Conservation (phyloP, 2,329 filamentous ascomycete genomes). For the Xylaria multiplex region DNA sequence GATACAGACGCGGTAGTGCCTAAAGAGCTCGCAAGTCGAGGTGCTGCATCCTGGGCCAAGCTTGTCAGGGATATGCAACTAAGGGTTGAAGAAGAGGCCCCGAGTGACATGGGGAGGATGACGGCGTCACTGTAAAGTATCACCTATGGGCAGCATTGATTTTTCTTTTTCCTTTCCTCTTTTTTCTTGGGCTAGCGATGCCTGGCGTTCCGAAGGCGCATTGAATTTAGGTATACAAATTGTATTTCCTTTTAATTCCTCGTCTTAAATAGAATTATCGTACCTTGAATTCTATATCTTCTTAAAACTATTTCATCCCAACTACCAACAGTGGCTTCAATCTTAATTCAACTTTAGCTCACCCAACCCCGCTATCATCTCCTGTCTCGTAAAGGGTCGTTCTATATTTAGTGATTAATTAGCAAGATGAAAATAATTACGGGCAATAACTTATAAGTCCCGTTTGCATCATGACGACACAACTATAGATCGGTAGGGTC, state of each 20-base stretch:
- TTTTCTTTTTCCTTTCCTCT: not conserved
- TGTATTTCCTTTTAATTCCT: not conserved
- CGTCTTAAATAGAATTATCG: not conserved
- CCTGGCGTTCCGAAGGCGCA: slow-evolving; percentile 21
- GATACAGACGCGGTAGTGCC: slow-evolving; percentile 63
- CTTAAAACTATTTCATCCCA: too few species aligned
- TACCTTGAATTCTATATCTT: not conserved
- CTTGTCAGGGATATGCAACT: slow-evolving; percentile 47
- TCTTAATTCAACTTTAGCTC: not conserved
- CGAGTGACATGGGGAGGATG: slow-evolving; percentile 30
- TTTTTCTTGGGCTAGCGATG: not conserved
- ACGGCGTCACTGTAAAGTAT: slow-evolving; percentile 40
- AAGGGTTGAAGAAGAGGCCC: slow-evolving; percentile 33
- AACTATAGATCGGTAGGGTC: slow-evolving; percentile 4
- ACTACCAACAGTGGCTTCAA: not conserved
- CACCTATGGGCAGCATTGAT: not conserved
- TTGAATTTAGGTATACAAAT: slow-evolving; percentile 9
- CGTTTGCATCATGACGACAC: not conserved
- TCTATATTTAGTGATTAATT: not conserved
- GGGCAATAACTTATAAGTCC: not conserved
- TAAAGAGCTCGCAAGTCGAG: slow-evolving; percentile 53
- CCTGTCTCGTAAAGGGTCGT: not conserved
- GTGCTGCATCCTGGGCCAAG: slow-evolving; percentile 47
- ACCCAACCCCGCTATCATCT: too few species aligned
- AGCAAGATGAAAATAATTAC: not conserved